Evolutionary conservation across 2,329 filamentous ascomycete genomes (phyloP).

Genomic region (Cryphonectria carpinicola): DNA sequence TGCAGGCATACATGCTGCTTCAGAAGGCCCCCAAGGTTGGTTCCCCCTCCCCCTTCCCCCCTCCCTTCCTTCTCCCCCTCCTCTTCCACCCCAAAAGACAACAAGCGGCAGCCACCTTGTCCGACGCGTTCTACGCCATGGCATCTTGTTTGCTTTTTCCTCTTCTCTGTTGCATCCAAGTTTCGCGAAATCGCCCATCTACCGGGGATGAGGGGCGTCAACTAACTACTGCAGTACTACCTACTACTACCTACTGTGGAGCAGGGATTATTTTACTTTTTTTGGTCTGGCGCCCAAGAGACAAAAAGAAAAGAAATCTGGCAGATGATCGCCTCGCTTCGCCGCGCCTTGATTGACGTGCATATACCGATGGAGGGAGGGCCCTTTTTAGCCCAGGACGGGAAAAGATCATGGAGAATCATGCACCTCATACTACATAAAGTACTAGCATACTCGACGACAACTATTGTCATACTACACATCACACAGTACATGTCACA

Average conservation of each 20-base stretch:
- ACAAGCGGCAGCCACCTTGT: neutral
- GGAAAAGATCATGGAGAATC: neutral
- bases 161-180: neutral
- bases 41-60: too few relatives aligned
- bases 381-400: neutral
- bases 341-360: slow-evolving; percentile 6
- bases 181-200: neutral
- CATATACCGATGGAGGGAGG: neutral
- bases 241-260: neutral
- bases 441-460: neutral
- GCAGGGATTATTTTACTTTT: neutral
- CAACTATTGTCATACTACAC: neutral
- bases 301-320: neutral
- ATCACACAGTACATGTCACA: neutral
- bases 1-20: neutral
- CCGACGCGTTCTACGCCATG: neutral
- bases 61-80: neutral
- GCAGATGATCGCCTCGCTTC: slow-evolving; percentile 14
- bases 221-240: neutral
- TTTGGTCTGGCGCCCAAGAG: neutral
- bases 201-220: neutral
- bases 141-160: neutral
- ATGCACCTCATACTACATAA: neutral
- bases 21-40: neutral
- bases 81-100: too few relatives aligned